Evolutionary conservation across 2,329 filamentous ascomycete species (phyloP).

Genomic region (Fusarium liriodendri): DNA sequence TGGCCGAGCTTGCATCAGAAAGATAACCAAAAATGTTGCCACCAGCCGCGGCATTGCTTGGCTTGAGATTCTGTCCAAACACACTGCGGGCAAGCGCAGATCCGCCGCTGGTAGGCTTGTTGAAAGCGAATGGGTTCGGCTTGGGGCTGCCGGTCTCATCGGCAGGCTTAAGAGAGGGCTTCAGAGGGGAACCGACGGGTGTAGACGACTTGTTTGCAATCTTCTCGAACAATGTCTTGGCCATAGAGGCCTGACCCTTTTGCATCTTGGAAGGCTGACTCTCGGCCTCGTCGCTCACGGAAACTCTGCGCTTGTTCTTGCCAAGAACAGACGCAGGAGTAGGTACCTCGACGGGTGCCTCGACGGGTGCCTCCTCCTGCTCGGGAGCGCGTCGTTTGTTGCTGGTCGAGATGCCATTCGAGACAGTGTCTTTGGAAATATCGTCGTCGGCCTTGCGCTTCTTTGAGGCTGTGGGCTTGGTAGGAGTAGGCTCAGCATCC

Average conservation of each 20-base stretch:
- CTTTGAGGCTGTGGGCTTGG: slow-evolving; percentile 51
- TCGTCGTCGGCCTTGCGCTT: slow-evolving; percentile 71
- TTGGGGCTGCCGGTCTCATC: slow-evolving; percentile 46
- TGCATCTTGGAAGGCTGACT: slow-evolving; percentile 63
- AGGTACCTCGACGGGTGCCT: slow-evolving; percentile 45
- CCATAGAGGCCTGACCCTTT: slow-evolving; percentile 64
- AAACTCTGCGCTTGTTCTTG: slow-evolving; percentile 66
- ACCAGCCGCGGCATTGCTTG: slow-evolving; percentile 39
- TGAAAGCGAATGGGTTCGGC: slow-evolving; percentile 47
- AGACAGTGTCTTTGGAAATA: slow-evolving; percentile 52
- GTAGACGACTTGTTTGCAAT: slow-evolving; percentile 63
- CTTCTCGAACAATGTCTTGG: slow-evolving; percentile 67
- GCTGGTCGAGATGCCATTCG: slow-evolving; percentile 47
- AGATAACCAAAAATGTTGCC: slow-evolving; percentile 71
- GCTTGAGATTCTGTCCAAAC: slow-evolving; percentile 55
- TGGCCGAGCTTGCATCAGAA: slow-evolving; percentile 66
- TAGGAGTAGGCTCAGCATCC: slow-evolving; percentile 47
- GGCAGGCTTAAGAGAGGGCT: slow-evolving; percentile 44
- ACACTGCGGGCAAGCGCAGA: slow-evolving; percentile 55
- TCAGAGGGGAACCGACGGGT: slow-evolving; percentile 47
- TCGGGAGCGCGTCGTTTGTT: slow-evolving; percentile 63
- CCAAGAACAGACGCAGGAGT: slow-evolving; percentile 46
- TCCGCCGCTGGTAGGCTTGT: slow-evolving; percentile 51
- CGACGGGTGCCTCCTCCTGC: slow-evolving; percentile 45
- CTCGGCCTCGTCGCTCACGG: slow-evolving; percentile 58